A percentile compares a stretch with the other conserved stretches of the same genome.
Evolutionary conservation across 75 land plant genomes (phyloP).

Genomic region (Selaginella moellendorffii): DNA sequence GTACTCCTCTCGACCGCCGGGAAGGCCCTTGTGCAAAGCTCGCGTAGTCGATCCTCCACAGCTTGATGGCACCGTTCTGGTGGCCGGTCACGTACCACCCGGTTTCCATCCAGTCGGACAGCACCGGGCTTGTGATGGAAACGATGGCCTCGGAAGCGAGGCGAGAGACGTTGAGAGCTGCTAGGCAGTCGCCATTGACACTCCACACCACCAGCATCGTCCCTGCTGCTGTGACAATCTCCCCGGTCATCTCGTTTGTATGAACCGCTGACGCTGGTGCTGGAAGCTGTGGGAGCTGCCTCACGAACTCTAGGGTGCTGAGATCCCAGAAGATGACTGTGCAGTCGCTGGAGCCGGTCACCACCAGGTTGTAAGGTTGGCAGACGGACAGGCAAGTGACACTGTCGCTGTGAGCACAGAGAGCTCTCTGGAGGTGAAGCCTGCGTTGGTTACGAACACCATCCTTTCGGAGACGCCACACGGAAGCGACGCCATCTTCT

Average conservation of each 20-base stretch:
- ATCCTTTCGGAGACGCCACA: conserved; percentile 68
- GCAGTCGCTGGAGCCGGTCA: conserved; percentile 81
- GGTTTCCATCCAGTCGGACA: conserved; percentile 85
- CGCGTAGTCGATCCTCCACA: conserved; percentile 77
- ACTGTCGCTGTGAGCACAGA: conserved; percentile 82
- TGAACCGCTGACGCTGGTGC: conserved; percentile 80
- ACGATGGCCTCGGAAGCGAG: conserved; percentile 66
- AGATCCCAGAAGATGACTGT: conserved; percentile 94
- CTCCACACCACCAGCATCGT: conserved; percentile 84
- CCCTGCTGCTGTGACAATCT: conserved; percentile 93
- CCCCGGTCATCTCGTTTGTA: conserved; percentile 92
- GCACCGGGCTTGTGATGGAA: conserved; percentile 59
- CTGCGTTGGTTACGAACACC: conserved; percentile 33
- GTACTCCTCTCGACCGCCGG: not conserved
- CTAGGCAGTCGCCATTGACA: conserved; percentile 93
- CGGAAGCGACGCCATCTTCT: conserved; percentile 79
- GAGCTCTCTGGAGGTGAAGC: conserved; percentile 46
- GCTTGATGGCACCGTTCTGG: conserved; percentile 80
- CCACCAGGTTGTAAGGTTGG: conserved; percentile 83
- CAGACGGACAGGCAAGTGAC: conserved; percentile 78
- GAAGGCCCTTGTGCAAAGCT: not conserved
- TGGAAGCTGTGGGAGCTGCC: conserved; percentile 91
- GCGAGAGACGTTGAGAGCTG: conserved; percentile 79
- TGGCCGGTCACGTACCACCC: conserved; percentile 96
- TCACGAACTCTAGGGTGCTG: conserved; percentile 63